Evolutionary conservation across 192 early-diverging fungal species (phyloP).

Genomic region (Linderina pennispora): DNA sequence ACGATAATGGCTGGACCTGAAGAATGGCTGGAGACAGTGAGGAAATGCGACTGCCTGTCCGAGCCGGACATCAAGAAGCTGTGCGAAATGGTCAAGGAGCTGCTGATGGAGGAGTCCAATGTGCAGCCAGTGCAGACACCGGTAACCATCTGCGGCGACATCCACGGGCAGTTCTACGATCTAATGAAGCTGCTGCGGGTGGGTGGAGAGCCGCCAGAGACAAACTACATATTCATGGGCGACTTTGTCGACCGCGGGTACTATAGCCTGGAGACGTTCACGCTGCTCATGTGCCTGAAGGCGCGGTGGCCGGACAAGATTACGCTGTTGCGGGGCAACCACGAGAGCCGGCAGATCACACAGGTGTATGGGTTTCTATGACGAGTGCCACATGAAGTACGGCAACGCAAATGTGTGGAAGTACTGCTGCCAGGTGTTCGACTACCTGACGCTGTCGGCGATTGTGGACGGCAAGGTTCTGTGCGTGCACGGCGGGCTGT

Average conservation of each 20-base stretch:
- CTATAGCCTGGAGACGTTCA: slow-evolving; percentile 95
- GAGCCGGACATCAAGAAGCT: slow-evolving; percentile 96
- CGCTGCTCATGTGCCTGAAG: slow-evolving; percentile 87
- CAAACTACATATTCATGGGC: slow-evolving; percentile 99
- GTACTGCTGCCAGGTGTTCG: slow-evolving; percentile 94
- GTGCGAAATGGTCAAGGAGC: slow-evolving; percentile 97
- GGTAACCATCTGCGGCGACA: slow-evolving; percentile 97
- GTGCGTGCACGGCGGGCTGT: slow-evolving; percentile 94
- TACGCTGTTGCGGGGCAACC: slow-evolving; percentile 91
- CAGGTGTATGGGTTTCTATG: slow-evolving; percentile 97
- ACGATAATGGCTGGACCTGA: slow-evolving; percentile 63
- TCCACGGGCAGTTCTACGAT: slow-evolving; percentile 98
- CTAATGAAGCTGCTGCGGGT: slow-evolving; percentile 93
- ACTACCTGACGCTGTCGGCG: slow-evolving; percentile 84
- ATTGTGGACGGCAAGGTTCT: slow-evolving; percentile 88
- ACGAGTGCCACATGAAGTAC: slow-evolving; percentile 88
- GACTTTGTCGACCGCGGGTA: slow-evolving; percentile 99
- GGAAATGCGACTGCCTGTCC: slow-evolving; percentile 88
- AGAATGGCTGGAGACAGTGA: slow-evolving; percentile 92
- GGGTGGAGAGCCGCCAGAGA: slow-evolving; percentile 89
- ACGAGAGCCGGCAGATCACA: slow-evolving; percentile 95
- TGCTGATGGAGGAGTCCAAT: slow-evolving; percentile 98
- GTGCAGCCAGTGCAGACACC: slow-evolving; percentile 94
- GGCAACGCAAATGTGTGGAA: slow-evolving; percentile 84
- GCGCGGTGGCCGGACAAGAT: slow-evolving; percentile 97